Base-by-base conservation (phyloP, 108 stramenopile species). In the Fragilaria crotonensis region DNA sequence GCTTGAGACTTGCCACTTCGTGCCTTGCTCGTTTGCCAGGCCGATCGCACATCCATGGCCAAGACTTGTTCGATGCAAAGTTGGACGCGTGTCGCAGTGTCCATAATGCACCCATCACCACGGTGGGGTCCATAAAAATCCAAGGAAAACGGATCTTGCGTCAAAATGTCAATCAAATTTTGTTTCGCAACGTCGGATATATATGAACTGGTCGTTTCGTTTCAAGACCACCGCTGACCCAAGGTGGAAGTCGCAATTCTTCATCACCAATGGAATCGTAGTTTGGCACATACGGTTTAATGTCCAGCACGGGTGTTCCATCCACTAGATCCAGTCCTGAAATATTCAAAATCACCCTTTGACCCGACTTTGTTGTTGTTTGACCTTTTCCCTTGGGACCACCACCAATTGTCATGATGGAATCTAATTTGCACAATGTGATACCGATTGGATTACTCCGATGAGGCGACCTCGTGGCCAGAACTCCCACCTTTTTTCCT, bases 401-500 rank as follows among this genome's bases (percentile, higher is more conserved):
- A 11, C 11, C 14, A 23, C 67, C 33, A 19, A 63, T 50, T 2
- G 33, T 47, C 48, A 75, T 55, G 22, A 90, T 71, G 11, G 59
- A 41, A 54, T 93, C 93, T 26, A 98, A 48, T 54, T 77, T 73
- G 55, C 90, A 90, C 30, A 98, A 63, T 17, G 93, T 89, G 4
- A 99, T 75, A 5, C 97, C 97, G 48, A 99, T 77, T 0, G 89
- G 94, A 67, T 97, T 98, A 51, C 87, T 87, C 14, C 97, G 84
- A 72, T 99, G 98, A 2, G 98, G 98, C 41, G 93, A 86, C n/a
- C 98, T 73, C 0, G 97, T 97, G 27, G 96, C 82, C 44, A 94
- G 87, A 26, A 94, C 77, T n/a, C 98, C 98, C 14, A 97, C 93
- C 64, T 84, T 94, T n/a, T n/a, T n/a, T 9, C 97, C 95, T 17